Evolutionary conservation across 2,329 filamentous ascomycete genomes (phyloP), one percentile per base, ranked within the genome.

Genomic region (Parascedosporium putredinis): DNA sequence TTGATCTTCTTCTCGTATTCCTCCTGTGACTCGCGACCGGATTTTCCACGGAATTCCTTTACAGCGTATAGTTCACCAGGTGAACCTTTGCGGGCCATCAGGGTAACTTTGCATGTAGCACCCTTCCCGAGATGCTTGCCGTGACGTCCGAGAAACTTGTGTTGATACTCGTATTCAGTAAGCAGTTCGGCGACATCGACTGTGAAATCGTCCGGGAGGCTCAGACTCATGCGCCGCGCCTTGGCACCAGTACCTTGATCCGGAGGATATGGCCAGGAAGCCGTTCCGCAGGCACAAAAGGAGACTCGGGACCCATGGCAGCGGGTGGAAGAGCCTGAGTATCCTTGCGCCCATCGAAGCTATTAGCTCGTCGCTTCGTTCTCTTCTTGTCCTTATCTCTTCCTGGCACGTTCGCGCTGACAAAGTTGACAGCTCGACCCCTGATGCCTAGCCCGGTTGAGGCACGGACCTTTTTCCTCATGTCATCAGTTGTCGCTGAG

Each of bases 1-100:
- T 91, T 94, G 70, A 95, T 86, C 71, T 94, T 93, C 66, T 88
- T 84, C 56, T 86, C 78, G 64, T 94, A 94, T 47, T 93, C 86
- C 25, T 80, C 75, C 54, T 78, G 72, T 8, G 77, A 81, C 62
- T 95, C 88, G 36, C 75, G 73, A 29, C 76, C 73, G 31, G 81
- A 81, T 64, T 86, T 85, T 55, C 79, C 77, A 9, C 88, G 81
- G 63, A 94, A 95, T 60, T 93, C 86, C 68, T 95, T 95, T 57
- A 94, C 88, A 0, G 89, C 89, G 56, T 84, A 90, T 6, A 88
- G 67, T 59, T 88, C 82, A 34, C 71, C 72, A 4, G 74, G 68
- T 52, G 69, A 75, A 27, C 81, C 82, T 62, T 84, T 88, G 54
- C 83, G 78, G 51, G 73, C 74, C 86, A 95, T 93, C 53, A 91